Evolutionary conservation across 2,329 filamentous ascomycete species (phyloP), one percentile per base, ranked within the genome.

Genomic region (Aspergillus pseudoglaucus): DNA sequence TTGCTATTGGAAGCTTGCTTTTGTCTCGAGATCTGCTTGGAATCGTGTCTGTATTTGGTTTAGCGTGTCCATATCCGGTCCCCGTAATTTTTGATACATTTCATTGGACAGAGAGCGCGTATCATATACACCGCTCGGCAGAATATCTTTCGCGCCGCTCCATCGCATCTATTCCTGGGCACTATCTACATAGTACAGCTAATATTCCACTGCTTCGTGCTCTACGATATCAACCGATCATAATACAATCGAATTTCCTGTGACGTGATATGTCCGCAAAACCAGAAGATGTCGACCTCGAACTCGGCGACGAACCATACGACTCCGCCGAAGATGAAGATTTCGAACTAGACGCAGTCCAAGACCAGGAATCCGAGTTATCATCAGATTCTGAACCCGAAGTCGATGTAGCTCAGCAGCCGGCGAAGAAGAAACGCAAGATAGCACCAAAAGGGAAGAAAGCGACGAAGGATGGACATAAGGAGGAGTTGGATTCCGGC

Each of bases 401-500:
- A 2, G 59, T 59, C 23, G 12, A 48, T 14, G 47, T 58, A 18
- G 17, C 15, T 1, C 6, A 18, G 7, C 60, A 60, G 35, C 61
- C 67, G 2, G 63, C 61, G 17, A 73, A 69, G 48, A 66, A 68
- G 49, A 74, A 71, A 50, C 63, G 54, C 54, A 70, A 60, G 52
- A 63, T 40, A 44, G 59, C 48, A 30, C 58, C 55, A 12, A 61
- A 62, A 44, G 48, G 46, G 32, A 53, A 51, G 20, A 57, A 62
- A n/a, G 65, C 65, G 8, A 12, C 18, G 8, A 15, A 18, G 10
- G 9, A 39, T 14, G 37, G 37, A 5, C 15, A 39, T 20, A 12
- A 39, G 10, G 63, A 64, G 5, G 74, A 71, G 33, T 61, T 80
- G 3, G 75, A 79, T 49, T 80, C 78, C 7, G 78, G 78, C 3